phyloP scores from a whole-genome alignment of 1,284 basidiomycete genomes.

The Wolfiporia cocos region DNA sequence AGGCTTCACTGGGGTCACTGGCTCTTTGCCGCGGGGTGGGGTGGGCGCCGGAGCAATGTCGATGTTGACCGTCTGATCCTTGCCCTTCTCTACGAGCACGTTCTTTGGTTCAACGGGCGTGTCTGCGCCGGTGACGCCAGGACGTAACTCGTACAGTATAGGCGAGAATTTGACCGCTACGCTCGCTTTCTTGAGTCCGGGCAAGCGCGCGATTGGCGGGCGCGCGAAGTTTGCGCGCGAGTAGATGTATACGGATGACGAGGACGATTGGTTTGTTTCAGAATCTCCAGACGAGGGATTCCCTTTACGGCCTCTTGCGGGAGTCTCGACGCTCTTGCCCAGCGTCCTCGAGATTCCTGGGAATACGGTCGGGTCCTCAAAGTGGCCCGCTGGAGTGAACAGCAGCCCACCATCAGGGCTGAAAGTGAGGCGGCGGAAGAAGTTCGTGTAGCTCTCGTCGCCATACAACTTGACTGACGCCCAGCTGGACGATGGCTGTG shows the following conservation, averaged over 20 bases:
- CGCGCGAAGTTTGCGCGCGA: constrained; percentile 90
- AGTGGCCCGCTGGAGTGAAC: constrained; percentile 93
- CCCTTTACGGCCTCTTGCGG: constrained; percentile 48
- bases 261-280: constrained; percentile 19
- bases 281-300: constrained; percentile 36
- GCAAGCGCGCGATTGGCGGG: constrained; percentile 89
- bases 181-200: constrained; percentile 94
- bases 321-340: constrained; percentile 35
- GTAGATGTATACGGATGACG: constrained; percentile 87
- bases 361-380: constrained; percentile 79
- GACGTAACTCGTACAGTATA: constrained; percentile 83
- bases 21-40: constrained; percentile 2
- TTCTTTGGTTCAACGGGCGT: constrained; percentile 39
- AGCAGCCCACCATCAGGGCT: constrained; percentile 93
- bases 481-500: constrained; percentile 40
- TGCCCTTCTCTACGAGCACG: constrained; percentile 61
- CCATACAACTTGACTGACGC: constrained; percentile 76
- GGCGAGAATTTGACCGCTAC: constrained; percentile 94
- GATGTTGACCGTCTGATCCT: constrained; percentile 65
- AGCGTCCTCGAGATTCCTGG: constrained; percentile 30
- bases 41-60: constrained; percentile 21
- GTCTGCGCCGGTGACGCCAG: constrained; percentile 41
- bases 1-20: constrained; percentile 14
- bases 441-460: constrained; percentile 93
- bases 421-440: constrained; percentile 92